Evolutionary conservation across 1,139 yeast genomes (phyloP).

Genomic region (Candida frijolesensis): DNA sequence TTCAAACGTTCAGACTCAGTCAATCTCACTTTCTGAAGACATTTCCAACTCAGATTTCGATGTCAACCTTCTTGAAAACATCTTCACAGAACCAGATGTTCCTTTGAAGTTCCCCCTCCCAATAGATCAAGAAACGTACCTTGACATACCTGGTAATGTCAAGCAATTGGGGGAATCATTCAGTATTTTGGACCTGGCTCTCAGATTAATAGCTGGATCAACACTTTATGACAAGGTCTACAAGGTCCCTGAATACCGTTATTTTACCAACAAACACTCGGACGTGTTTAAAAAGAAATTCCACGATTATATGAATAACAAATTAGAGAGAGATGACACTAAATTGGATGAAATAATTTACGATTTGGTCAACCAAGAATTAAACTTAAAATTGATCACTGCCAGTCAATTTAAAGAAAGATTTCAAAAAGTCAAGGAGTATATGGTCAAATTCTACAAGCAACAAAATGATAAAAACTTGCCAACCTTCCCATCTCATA

Average conservation of each 20-base stretch:
- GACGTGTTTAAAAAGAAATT: conserved; percentile 32
- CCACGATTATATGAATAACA: conserved; percentile 34
- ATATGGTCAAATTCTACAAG: conserved; percentile 43
- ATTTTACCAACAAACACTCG: conserved; percentile 37
- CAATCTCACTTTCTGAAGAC: conserved; percentile 6
- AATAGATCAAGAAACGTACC: conserved; percentile 33
- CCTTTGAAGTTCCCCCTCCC: conserved; percentile 46
- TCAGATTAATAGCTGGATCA: conserved; percentile 31
- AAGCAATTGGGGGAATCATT: conserved; percentile 27
- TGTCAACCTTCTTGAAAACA: conserved; percentile 43
- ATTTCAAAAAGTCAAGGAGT: conserved; percentile 40
- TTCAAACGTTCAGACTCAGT: not conserved
- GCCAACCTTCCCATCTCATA: conserved; percentile 31
- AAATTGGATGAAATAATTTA: conserved; percentile 42
- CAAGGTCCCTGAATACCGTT: conserved; percentile 36
- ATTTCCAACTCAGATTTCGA: conserved; percentile 26
- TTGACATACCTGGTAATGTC: conserved; percentile 33
- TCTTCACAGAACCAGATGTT: conserved; percentile 32
- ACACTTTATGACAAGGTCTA: conserved; percentile 34
- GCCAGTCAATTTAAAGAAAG: conserved; percentile 37
- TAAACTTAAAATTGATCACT: conserved; percentile 41
- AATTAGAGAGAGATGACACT: conserved; percentile 34
- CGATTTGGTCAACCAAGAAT: conserved; percentile 41
- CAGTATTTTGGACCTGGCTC: conserved; percentile 34
- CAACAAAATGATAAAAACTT: conserved; percentile 39